Percentiles rank a stretch among this genome's conserved stretches.
Conservation (phyloP, 2,329 filamentous ascomycete species). For the Venturiaceae sp. region DNA sequence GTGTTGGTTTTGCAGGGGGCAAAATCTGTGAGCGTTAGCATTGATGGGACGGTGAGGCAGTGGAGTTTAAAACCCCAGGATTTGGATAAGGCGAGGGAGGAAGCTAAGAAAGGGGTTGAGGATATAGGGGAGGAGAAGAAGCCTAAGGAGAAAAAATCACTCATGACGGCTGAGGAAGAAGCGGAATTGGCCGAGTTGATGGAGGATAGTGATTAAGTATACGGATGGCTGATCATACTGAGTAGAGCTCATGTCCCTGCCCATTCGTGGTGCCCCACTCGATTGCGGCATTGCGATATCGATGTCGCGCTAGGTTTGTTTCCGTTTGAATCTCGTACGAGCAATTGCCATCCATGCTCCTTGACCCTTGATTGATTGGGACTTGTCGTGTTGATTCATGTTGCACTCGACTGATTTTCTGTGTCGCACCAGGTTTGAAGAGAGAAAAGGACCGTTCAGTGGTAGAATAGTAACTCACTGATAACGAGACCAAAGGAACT, state of each 20-base stretch:
- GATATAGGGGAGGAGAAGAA: conserved; percentile 34
- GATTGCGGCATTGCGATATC: neutral
- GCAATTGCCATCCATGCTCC: neutral
- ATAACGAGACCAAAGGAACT: no score
- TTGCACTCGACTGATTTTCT: no score
- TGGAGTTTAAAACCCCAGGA: conserved; percentile 65
- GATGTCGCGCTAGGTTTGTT: neutral
- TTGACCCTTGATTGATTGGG: no score
- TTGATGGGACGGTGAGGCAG: conserved; percentile 77
- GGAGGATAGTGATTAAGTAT: conserved; percentile 55
- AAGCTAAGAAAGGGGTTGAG: conserved; percentile 32
- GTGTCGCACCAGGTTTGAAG: no score
- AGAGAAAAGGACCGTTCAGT: no score
- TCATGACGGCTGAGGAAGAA: conserved; percentile 83
- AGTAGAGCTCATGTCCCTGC: neutral
- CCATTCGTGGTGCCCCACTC: neutral
- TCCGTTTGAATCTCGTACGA: no score
- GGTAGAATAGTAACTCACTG: no score
- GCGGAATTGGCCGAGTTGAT: conserved; percentile 85
- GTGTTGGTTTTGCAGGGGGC: conserved; percentile 49
- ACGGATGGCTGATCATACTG: neutral
- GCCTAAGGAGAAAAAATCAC: conserved; percentile 35
- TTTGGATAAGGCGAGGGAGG: conserved; percentile 43
- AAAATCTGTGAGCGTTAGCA: conserved; percentile 67
- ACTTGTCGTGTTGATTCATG: no score